Conservation (phyloP, 768 basidiomycete species). For the Lactarius evosmus region DNA sequence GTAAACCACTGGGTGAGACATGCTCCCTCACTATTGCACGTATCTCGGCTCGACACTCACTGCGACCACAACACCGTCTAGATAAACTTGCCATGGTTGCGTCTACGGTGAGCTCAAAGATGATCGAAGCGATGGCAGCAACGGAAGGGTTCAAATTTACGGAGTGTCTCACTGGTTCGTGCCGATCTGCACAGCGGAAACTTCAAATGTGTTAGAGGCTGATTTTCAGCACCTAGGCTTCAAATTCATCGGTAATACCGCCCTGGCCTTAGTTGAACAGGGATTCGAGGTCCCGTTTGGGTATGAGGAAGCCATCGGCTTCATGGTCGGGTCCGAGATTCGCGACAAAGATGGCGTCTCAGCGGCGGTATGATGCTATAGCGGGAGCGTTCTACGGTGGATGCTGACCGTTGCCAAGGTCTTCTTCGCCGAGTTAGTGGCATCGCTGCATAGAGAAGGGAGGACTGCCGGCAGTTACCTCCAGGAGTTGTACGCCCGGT, state of each 20-base stretch:
- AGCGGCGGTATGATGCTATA: conserved; percentile 52
- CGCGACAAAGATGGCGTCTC: conserved; percentile 88
- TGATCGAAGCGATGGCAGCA: conserved; percentile 75
- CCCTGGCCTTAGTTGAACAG: conserved; percentile 55
- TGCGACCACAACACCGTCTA: conserved; percentile 42
- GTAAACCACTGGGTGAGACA: conserved; percentile 43
- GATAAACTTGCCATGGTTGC: conserved; percentile 80
- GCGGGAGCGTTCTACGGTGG: neutral
- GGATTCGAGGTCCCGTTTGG: conserved; percentile 73
- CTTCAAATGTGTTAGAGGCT: conserved; percentile 16
- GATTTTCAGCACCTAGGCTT: conserved; percentile 50
- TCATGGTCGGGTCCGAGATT: conserved; percentile 77
- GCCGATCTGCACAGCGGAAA: neutral
- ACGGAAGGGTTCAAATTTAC: conserved; percentile 78
- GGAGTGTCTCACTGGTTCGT: conserved; percentile 80
- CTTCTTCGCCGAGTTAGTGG: conserved; percentile 65
- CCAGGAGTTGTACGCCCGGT: conserved; percentile 61
- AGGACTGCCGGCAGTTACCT: conserved; percentile 56
- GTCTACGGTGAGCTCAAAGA: conserved; percentile 88
- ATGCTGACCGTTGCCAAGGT: conserved; percentile 42
- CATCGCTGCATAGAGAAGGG: conserved; percentile 47
- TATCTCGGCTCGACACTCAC: neutral
- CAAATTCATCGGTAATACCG: conserved; percentile 87
- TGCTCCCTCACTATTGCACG: neutral
- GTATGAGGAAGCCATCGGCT: conserved; percentile 92